phyloP scores from a whole-genome alignment of 2,329 filamentous ascomycete genomes.

The Chaetomiaceae sp. region DNA sequence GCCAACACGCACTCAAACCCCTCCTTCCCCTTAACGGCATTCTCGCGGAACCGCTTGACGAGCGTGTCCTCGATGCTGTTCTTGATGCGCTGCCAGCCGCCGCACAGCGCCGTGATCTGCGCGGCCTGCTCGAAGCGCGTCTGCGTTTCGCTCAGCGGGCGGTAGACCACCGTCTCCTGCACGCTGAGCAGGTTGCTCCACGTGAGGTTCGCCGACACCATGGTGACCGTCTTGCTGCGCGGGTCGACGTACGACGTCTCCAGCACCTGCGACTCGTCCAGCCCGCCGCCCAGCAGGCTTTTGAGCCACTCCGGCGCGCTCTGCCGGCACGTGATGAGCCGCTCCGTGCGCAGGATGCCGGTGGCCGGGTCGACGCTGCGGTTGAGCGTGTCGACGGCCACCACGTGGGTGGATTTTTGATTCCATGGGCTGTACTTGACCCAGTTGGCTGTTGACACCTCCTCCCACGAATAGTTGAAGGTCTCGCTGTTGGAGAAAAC shows the following conservation, averaged over 20 bases:
- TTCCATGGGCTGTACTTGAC: conserved; percentile 99
- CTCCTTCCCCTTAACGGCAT: conserved; percentile 82
- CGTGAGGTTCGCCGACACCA: conserved; percentile 94
- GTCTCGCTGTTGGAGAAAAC: conserved; percentile 86
- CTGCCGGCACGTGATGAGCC: conserved; percentile 57
- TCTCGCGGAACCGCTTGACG: conserved; percentile 83
- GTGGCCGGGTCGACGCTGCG: conserved; percentile 54
- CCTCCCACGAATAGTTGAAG: conserved; percentile 98
- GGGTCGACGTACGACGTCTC: conserved; percentile 96
- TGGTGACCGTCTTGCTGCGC: conserved; percentile 75
- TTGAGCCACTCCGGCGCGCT: conserved; percentile 72
- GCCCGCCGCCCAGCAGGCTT: conserved; percentile 64
- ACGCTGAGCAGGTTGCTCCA: conserved; percentile 86
- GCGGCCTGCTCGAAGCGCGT: conserved; percentile 88
- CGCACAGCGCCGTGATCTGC: conserved; percentile 87
- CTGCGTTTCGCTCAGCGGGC: conserved; percentile 50
- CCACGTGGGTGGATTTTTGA: conserved; percentile 93
- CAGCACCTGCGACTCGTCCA: conserved; percentile 81
- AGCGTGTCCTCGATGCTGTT: conserved; percentile 92
- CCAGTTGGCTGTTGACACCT: conserved; percentile 97
- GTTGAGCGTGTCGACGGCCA: conserved; percentile 87
- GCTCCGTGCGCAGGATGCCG: conserved; percentile 56
- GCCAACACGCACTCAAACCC: conserved; percentile 92
- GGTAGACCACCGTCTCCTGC: conserved; percentile 87
- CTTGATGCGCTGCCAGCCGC: conserved; percentile 95